Percentiles rank a stretch among this genome's conserved stretches.
These are phyloP conservation scores for Dryadomyces quercivorus DNA, from an alignment of 2,329 filamentous ascomycete species.

Conservation along the genomic window DNA sequence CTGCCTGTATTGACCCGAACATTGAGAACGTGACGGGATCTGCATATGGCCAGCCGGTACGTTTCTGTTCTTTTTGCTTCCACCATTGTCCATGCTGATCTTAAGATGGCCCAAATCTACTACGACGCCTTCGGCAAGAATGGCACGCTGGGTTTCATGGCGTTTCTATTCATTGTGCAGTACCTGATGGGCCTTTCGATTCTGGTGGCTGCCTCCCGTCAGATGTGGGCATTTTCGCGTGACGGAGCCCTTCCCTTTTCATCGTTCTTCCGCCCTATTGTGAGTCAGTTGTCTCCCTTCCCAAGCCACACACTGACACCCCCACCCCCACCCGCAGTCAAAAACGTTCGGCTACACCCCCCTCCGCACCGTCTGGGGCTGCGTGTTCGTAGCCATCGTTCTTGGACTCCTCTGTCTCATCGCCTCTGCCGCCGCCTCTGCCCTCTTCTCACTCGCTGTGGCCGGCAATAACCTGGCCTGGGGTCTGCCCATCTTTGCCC, in stretches of 20 bases:
- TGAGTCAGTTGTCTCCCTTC: constrained; percentile 7
- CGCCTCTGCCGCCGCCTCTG: constrained; percentile 41
- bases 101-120: constrained; percentile 36
- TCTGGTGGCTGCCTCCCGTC: constrained; percentile 44
- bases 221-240: constrained; percentile 51
- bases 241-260: constrained; percentile 51
- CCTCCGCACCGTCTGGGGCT: constrained; percentile 41
- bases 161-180: constrained; percentile 45
- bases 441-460: constrained; percentile 46
- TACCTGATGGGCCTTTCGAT: constrained; percentile 50
- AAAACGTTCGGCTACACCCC: constrained; percentile 44
- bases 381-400: constrained; percentile 34
- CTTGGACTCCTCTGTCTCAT: constrained; percentile 47
- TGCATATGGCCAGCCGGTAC: constrained; percentile 39
- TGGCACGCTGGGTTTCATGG: constrained; percentile 46
- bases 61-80: not conserved
- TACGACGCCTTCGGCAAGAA: constrained; percentile 47
- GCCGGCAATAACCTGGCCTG: constrained; percentile 50
- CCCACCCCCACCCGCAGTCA: constrained; percentile 17
- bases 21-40: constrained; percentile 33
- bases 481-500: constrained; percentile 44
- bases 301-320: not conserved
- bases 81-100: not conserved
- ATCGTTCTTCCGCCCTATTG: constrained; percentile 40
- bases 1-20: constrained; percentile 42